Evolutionary conservation across 306 rosid species (phyloP), one percentile per base, ranked within the genome.

Genomic region (Prunus davidiana): DNA sequence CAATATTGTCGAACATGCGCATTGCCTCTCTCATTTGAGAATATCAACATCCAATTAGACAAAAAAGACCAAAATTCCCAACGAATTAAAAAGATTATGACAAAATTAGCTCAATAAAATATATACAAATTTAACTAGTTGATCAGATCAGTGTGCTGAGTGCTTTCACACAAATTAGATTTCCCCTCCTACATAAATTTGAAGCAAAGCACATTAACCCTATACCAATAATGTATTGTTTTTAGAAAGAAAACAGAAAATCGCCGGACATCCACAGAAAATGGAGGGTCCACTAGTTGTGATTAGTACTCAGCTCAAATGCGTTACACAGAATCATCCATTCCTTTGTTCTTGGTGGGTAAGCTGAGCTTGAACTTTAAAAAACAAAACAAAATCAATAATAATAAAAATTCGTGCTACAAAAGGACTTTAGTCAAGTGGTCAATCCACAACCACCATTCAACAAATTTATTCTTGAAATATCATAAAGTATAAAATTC

Each of bases 381-480:
- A 24, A 75, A 12, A 10, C 12, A 18, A 41, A 12, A 43, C 2
- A 43, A n/a, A 67, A n/a, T 4, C 1, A 34, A 34, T 34, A 28
- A 28, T 34, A 16, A 9, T n/a, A 66, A 45, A 41, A 27, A 25
- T 5, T 25, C 30, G 38, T 45, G 16, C 3, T 61, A 38, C 32
- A n/a, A 30, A 1, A 30, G 46, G 55, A 52, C 75, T 70, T 76
- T 57, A 65, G 68, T 78, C 58, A 16, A 76, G 87, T 83, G 84
- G 81, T 76, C 81, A 79, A 82, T 82, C 90, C 87, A 84, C 88
- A 81, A 34, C 83, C 72, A 83, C 84, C 74, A 22, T 52, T 58
- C 47, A 13, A 7, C 25, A 34, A 19, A 5, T 19, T 64, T 20
- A 14, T 55, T 50, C 14, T 61, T 24, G 24, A 81, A 70, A 56